These are phyloP conservation scores for Linnemannia zychae DNA, from an alignment of 192 early-diverging fungal genomes.

Conservation along the genomic window DNA sequence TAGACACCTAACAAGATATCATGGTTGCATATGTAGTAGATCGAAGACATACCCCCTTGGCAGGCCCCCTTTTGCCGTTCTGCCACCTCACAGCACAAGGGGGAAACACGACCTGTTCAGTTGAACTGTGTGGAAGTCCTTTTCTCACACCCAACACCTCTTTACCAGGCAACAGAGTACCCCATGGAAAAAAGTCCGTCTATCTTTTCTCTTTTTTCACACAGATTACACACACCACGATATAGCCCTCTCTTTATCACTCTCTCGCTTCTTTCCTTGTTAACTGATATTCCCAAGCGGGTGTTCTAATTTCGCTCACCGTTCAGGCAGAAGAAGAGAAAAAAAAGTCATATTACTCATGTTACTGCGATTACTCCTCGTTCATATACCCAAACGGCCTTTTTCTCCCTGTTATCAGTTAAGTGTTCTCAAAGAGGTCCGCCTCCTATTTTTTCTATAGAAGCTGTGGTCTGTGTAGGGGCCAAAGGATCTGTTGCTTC, in stretches of 20 bases:
- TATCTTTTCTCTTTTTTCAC: background rate
- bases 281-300: background rate
- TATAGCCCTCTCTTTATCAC: too few species aligned
- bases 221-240: background rate
- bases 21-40: background rate
- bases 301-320: constrained; percentile 9
- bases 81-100: background rate
- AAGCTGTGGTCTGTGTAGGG: background rate
- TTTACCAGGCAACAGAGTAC: background rate
- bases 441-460: background rate
- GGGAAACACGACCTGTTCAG: background rate
- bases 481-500: background rate
- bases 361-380: background rate
- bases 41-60: background rate
- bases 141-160: constrained; percentile 9
- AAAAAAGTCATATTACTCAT: constrained; percentile 10
- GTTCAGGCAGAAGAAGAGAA: background rate
- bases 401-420: background rate
- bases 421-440: too few species aligned
- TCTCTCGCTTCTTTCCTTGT: background rate
- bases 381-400: background rate
- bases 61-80: background rate
- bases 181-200: constrained; percentile 7
- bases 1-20: background rate
- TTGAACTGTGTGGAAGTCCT: background rate